Percentiles rank a stretch among this genome's conserved stretches.
These are phyloP conservation scores for Raphanus raphanistrum DNA, from an alignment of 345 rosid species.

Conservation along the genomic window DNA sequence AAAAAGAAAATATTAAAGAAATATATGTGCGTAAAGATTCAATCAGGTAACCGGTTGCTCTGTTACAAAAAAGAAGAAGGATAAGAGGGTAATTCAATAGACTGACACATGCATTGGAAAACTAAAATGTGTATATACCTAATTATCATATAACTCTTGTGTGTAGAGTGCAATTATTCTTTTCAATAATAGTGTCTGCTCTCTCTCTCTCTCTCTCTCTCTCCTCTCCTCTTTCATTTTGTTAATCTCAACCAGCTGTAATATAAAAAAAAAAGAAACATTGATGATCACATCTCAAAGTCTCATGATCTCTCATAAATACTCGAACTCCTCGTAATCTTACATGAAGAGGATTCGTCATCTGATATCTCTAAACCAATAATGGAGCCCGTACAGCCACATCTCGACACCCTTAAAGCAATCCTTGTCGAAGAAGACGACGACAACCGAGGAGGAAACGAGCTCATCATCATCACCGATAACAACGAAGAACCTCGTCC, in stretches of 20 bases:
- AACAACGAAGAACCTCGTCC: conserved; percentile 4
- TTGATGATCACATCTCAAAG: conserved; percentile 38
- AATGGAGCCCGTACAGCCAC: conserved; percentile 50
- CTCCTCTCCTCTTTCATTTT: conserved; percentile 9
- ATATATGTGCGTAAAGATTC: no score
- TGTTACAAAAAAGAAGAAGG: no score
- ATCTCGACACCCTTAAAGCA: conserved; percentile 33
- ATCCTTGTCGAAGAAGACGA: not conserved
- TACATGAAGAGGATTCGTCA: conserved; percentile 58
- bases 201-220: no score
- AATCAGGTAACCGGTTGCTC: no score
- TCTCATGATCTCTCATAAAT: conserved; percentile 4
- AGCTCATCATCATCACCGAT: not conserved
- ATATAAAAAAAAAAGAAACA: not conserved
- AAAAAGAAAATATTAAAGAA: no score
- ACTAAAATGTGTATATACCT: no score
- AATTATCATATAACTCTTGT: no score
- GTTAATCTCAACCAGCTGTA: not conserved
- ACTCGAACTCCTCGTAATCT: conserved; percentile 13
- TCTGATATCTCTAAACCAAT: conserved; percentile 34
- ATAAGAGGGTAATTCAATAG: no score
- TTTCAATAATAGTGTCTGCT: no score
- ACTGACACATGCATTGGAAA: no score
- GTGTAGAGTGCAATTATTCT: no score
- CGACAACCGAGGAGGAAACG: not conserved